phyloP scores from a whole-genome alignment of 2,329 filamentous ascomycete species.

The Sclerotinia trifoliorum region DNA sequence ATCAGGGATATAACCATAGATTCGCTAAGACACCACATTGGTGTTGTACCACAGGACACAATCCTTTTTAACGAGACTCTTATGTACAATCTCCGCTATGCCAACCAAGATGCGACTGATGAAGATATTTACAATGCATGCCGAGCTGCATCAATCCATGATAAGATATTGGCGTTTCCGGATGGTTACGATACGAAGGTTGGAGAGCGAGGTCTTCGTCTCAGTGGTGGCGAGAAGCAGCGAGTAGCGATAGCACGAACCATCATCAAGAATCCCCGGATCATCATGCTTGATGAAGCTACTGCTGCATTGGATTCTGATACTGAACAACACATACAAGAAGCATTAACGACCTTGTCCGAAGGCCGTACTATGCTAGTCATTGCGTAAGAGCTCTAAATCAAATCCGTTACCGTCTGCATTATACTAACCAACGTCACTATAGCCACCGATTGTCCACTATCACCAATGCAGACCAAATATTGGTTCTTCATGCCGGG shows the following conservation, averaged over 20 bases:
- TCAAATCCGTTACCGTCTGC: constrained; percentile 55
- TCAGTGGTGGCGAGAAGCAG: constrained; percentile 91
- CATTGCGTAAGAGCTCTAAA: constrained; percentile 67
- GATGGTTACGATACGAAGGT: constrained; percentile 88
- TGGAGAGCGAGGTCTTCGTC: constrained; percentile 80
- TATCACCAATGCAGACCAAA: constrained; percentile 87
- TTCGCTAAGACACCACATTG: constrained; percentile 86
- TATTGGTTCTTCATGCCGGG: constrained; percentile 78
- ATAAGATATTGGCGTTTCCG: constrained; percentile 85
- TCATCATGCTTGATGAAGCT: constrained; percentile 91
- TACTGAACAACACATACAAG: constrained; percentile 90
- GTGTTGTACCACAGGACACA: constrained; percentile 95
- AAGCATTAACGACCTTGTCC: constrained; percentile 77
- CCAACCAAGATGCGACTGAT: constrained; percentile 75
- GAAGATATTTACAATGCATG: constrained; percentile 82
- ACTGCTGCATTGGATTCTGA: constrained; percentile 89
- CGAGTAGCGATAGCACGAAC: constrained; percentile 90
- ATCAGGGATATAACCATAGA: constrained; percentile 88
- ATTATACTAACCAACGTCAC: constrained; percentile 71
- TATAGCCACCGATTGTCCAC: constrained; percentile 74
- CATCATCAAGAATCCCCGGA: constrained; percentile 85
- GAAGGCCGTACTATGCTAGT: constrained; percentile 88
- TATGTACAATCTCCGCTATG: constrained; percentile 93
- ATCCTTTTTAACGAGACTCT: constrained; percentile 91
- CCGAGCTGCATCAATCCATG: constrained; percentile 84